phyloP scores from a whole-genome alignment of 2,329 filamentous ascomycete genomes.

The Aspergillus melleus region DNA sequence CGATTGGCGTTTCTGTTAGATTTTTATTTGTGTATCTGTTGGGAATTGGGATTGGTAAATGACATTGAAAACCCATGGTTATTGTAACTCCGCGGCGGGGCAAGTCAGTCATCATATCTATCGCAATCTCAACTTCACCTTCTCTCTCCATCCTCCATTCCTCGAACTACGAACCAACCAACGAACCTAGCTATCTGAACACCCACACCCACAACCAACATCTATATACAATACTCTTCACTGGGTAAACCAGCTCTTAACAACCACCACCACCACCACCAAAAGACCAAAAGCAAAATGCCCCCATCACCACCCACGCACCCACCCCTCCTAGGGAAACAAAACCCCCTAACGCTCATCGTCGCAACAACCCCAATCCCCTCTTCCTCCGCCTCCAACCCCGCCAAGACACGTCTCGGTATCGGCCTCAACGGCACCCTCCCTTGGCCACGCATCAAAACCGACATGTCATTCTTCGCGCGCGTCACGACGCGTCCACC shows the following conservation, averaged over 20 bases:
- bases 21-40: too few relatives aligned
- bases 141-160: neutral
- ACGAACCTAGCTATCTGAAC: neutral
- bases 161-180: neutral
- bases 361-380: conserved; percentile 74
- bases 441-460: conserved; percentile 84
- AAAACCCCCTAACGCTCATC: conserved; percentile 74
- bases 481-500: conserved; percentile 72
- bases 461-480: conserved; percentile 94
- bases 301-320: too few relatives aligned
- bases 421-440: conserved; percentile 78
- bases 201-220: neutral
- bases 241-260: neutral
- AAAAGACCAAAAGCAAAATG: neutral
- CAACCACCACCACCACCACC: conserved; percentile 1
- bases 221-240: neutral
- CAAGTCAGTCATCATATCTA: neutral
- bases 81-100: too few relatives aligned
- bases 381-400: neutral
- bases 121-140: neutral
- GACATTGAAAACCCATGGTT: too few relatives aligned
- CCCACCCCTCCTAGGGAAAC: neutral
- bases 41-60: too few relatives aligned
- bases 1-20: too few relatives aligned
- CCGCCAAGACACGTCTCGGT: conserved; percentile 67